Conservation (phyloP, 2,329 filamentous ascomycete species). For the Dothistroma septosporum region DNA sequence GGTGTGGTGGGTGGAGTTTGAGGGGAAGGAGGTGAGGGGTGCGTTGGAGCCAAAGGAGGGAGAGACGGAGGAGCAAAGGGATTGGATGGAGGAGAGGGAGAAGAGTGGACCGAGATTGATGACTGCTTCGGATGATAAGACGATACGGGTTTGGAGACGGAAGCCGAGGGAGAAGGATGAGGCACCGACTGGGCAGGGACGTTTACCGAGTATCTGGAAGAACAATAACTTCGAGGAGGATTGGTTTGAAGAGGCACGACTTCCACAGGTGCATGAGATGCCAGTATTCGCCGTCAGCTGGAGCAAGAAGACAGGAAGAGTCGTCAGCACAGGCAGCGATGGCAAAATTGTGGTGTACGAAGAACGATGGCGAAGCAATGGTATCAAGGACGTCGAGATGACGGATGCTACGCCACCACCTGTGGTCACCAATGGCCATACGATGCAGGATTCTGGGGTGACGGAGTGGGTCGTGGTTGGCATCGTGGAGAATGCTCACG, state of each 20-base stretch:
- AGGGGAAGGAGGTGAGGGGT: constrained; percentile 41
- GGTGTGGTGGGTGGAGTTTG: constrained; percentile 80
- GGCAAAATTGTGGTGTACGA: constrained; percentile 75
- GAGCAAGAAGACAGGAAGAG: constrained; percentile 70
- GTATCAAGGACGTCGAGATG: constrained; percentile 27
- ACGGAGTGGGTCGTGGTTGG: constrained; percentile 69
- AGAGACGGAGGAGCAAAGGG: constrained; percentile 33
- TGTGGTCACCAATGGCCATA: constrained; percentile 10
- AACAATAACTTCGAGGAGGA: constrained; percentile 67
- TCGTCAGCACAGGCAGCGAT: constrained; percentile 88
- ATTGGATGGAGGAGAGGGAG: constrained; percentile 37
- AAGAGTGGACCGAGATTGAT: constrained; percentile 58
- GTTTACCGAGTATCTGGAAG: constrained; percentile 87
- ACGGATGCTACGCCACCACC: constrained; percentile 19
- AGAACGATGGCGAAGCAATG: constrained; percentile 49
- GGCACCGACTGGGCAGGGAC: constrained; percentile 47
- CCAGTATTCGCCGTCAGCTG: constrained; percentile 82
- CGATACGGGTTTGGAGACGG: constrained; percentile 73
- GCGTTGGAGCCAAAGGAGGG: constrained; percentile 6
- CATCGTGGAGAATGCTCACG: constrained; percentile 70
- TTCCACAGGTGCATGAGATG: constrained; percentile 72
- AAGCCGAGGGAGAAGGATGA: constrained; percentile 52
- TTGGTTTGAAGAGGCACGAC: constrained; percentile 72
- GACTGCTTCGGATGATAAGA: constrained; percentile 81
- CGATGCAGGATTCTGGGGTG: constrained; percentile 7